Conservation (phyloP, 345 rosid genomes). For the Balakata baccata region DNA sequence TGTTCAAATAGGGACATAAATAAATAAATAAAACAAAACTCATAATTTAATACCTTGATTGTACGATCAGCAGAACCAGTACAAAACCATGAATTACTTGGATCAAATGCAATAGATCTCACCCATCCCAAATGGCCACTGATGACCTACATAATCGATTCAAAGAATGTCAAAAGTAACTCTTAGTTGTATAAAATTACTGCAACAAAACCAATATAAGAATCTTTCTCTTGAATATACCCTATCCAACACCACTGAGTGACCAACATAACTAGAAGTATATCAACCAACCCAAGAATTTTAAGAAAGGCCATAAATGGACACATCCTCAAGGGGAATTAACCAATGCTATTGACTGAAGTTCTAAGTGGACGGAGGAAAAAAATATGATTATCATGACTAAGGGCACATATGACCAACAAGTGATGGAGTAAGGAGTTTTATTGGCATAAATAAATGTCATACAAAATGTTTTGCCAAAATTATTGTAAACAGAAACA, state of each 20-base stretch:
- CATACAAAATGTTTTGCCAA: neutral
- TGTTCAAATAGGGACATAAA: neutral
- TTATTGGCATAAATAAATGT: neutral
- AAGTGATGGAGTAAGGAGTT: neutral
- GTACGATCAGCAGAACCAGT: conserved; percentile 99
- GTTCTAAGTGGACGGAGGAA: neutral
- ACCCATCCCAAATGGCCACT: conserved; percentile 99
- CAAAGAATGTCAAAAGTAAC: conserved; percentile 16
- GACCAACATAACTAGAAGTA: neutral
- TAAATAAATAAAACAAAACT: neutral
- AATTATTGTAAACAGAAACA: neutral
- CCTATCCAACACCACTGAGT: neutral
- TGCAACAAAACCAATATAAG: neutral
- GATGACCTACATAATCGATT: conserved; percentile 53
- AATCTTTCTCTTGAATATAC: neutral
- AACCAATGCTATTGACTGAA: neutral
- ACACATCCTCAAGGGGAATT: neutral
- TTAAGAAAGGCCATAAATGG: neutral
- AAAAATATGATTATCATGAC: neutral
- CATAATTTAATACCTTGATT: conserved; percentile 60
- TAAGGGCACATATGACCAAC: neutral
- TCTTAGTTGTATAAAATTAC: conserved; percentile 5
- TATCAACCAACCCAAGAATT: neutral
- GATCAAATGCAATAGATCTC: conserved; percentile 93
- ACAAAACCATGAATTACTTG: conserved; percentile 95